Evolutionary conservation across 2,329 filamentous ascomycete species (phyloP).

Genomic region (Graphiopsis chlorocephala): DNA sequence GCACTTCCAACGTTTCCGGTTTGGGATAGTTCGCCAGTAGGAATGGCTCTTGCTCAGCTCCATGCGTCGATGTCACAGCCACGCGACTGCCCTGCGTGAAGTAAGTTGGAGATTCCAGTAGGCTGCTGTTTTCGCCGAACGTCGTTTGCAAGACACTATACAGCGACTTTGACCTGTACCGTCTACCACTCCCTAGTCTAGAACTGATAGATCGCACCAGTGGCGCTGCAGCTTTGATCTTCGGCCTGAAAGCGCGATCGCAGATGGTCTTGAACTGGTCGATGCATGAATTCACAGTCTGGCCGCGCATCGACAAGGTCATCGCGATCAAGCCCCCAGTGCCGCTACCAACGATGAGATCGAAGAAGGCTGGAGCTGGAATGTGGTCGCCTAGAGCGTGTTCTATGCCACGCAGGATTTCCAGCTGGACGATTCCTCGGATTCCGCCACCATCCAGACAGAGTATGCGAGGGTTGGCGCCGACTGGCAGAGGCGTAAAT

Average conservation of each 20-base stretch:
- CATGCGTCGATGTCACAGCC: constrained; percentile 44
- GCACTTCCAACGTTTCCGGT: constrained; percentile 37
- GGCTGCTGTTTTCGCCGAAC: constrained; percentile 36
- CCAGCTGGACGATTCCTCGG: constrained; percentile 46
- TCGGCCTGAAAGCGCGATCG: constrained; percentile 42
- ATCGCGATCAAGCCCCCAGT: constrained; percentile 48
- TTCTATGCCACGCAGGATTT: constrained; percentile 44
- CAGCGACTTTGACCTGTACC: constrained; percentile 17
- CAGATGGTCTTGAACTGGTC: constrained; percentile 40
- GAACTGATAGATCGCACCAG: constrained; percentile 8
- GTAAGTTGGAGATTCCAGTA: constrained; percentile 27
- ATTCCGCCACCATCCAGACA: constrained; percentile 44
- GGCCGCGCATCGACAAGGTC: constrained; percentile 40
- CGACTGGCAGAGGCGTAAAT: constrained; percentile 29
- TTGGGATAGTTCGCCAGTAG: constrained; percentile 49
- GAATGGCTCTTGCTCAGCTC: constrained; percentile 39
- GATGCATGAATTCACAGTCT: constrained; percentile 40
- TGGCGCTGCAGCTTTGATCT: constrained; percentile 33
- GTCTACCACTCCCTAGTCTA: constrained; percentile 14
- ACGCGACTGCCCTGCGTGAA: constrained; percentile 36
- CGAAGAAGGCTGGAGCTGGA: constrained; percentile 47
- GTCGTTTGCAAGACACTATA: constrained; percentile 20
- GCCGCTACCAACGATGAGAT: constrained; percentile 48
- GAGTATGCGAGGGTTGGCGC: constrained; percentile 30
- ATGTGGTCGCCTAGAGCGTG: constrained; percentile 36